Base-by-base conservation (phyloP, 371 early-diverging fungal species). In the Saksenaea oblongispora region DNA sequence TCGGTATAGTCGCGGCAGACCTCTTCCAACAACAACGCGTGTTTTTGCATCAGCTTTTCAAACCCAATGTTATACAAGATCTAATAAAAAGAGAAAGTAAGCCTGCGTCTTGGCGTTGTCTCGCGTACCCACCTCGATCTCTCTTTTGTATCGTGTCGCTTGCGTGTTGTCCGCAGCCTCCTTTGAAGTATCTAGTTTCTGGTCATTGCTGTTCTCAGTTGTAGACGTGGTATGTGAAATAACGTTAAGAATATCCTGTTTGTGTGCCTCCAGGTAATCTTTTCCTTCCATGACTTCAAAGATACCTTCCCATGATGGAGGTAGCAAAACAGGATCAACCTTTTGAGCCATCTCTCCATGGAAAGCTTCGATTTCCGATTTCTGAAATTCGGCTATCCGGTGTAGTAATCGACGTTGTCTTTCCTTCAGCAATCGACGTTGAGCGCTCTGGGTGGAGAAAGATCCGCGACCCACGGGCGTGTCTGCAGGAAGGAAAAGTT, bases 391-490 rank as follows among this genome's bases (percentile, higher is more conserved):
- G 1, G 24, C 9, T 5, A 47, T 26, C 11, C 51, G n/a, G 51
- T 22, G 22, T 22, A 47, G 22, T 22, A 47, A 22, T n/a, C 51
- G 51, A 47, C 51, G 51, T 18, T 17, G 27, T 26, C 51, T n/a
- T 2, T 47, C 51, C 51, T 47, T 47, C 22, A 47, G 22, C 51
- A 47, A 22, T 10, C 51, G 51, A 11, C 51, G 51, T 10, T 47
- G 51, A 47, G 51, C 10, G 51, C 17, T 22, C 10, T n/a, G 14
- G 18, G 42, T 47, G 5, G 51, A 26, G 8, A 47, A 47, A 18
- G 51, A 47, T 47, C 51, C 51, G 1, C 51, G 51, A 47, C 51
- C 51, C 2, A 47, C 51, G 51, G 51, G 51, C 17, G 51, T 47
- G 10, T 47, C 51, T 10, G 51, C 51, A 47, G n/a, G 51, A 10